A percentile compares a stretch with the other conserved stretches of the same genome.
phyloP scores from a whole-genome alignment of 2,329 filamentous ascomycete genomes.

The Aspergillus eucalypticola region DNA sequence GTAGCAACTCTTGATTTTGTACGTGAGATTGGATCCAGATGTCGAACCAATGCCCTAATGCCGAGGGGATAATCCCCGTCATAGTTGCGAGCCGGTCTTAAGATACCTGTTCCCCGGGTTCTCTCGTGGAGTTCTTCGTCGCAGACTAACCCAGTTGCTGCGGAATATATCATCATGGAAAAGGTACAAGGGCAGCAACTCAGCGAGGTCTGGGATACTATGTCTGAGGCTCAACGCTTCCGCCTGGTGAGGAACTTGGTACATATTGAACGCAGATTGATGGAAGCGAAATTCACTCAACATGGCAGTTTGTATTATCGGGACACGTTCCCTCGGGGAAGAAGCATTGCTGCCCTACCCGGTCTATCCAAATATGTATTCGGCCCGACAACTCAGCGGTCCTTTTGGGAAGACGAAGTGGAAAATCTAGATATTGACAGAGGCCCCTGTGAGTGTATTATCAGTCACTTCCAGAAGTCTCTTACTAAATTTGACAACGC shows the following conservation, averaged over 20 bases:
- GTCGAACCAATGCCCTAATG: too few relatives aligned
- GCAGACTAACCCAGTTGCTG: conserved; percentile 18
- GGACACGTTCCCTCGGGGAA: too few relatives aligned
- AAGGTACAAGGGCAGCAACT: conserved; percentile 19
- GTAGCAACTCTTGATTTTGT: conserved; percentile 28
- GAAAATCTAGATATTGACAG: conserved; percentile 14
- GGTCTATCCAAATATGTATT: conserved; percentile 16
- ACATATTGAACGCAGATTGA: conserved; percentile 18
- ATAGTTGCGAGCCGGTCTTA: conserved; percentile 20
- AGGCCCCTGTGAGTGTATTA: conserved; percentile 17
- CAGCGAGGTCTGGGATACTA: conserved; percentile 19
- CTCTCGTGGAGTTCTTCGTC: conserved; percentile 19
- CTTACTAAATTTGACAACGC: too few relatives aligned
- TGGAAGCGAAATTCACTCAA: conserved; percentile 7
- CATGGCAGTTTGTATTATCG: conserved; percentile 25
- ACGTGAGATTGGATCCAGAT: background rate
- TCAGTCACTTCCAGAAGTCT: too few relatives aligned
- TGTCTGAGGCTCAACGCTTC: conserved; percentile 21
- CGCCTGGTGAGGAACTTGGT: conserved; percentile 21
- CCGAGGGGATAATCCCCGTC: too few relatives aligned
- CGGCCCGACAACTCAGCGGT: conserved; percentile 18
- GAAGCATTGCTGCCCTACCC: too few relatives aligned
- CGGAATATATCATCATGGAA: conserved; percentile 28
- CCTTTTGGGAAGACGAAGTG: conserved; percentile 19
- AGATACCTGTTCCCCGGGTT: conserved; percentile 22